Conservation (phyloP, 805 yeast species). For the Hanseniaspora pseudoguilliermondii region DNA sequence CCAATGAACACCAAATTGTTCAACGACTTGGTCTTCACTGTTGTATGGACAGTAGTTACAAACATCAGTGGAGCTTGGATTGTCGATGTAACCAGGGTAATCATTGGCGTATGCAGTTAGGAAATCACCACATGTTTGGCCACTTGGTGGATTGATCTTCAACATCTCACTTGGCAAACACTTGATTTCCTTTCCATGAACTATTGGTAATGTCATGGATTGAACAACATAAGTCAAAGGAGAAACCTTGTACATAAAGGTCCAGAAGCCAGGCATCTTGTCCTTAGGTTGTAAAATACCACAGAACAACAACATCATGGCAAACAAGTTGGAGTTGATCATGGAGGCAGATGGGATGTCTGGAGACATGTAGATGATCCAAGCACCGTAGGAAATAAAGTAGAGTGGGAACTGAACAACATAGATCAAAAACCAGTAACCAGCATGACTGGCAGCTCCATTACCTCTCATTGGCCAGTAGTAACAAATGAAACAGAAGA, state of each 20-base stretch:
- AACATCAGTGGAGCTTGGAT: constrained; percentile 33
- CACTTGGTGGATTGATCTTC: constrained; percentile 32
- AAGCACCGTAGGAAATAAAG: constrained; percentile 41
- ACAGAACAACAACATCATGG: constrained; percentile 43
- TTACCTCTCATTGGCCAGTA: constrained; percentile 38
- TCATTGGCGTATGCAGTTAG: constrained; percentile 26
- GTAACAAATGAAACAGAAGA: constrained; percentile 32
- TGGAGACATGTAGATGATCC: constrained; percentile 36
- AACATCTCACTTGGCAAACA: constrained; percentile 31
- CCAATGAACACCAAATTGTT: constrained; percentile 29
- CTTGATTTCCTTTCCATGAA: constrained; percentile 30
- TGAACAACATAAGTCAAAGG: constrained; percentile 40
- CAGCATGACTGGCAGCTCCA: constrained; percentile 37
- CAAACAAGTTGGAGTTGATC: constrained; percentile 36
- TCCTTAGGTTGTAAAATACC: constrained; percentile 37
- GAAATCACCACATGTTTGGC: constrained; percentile 40
- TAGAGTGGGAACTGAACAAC: constrained; percentile 39
- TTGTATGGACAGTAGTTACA: constrained; percentile 52
- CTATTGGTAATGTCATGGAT: constrained; percentile 30
- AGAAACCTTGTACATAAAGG: constrained; percentile 34
- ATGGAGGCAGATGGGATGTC: constrained; percentile 33
- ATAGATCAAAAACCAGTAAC: constrained; percentile 39
- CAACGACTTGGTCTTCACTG: constrained; percentile 49
- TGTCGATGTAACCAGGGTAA: constrained; percentile 34
- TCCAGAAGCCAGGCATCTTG: constrained; percentile 40